Percentiles rank a stretch among this genome's conserved stretches.
These are phyloP conservation scores for Trypanosoma grayi DNA, from an alignment of 208 protist genomes.

Conservation along the genomic window DNA sequence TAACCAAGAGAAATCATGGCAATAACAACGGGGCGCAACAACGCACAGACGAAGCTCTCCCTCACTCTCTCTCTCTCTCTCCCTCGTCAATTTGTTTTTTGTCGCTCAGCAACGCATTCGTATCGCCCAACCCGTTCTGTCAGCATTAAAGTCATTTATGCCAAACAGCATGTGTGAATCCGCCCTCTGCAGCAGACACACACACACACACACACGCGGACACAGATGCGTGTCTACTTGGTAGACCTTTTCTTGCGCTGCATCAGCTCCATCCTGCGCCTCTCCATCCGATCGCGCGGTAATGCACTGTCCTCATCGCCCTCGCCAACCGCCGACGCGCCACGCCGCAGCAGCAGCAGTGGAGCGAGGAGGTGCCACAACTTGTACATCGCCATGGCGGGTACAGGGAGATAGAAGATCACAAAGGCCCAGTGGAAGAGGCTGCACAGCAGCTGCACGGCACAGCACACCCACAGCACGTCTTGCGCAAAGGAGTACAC, in stretches of 20 bases:
- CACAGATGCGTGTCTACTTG: background rate
- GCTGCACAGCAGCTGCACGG: constrained; percentile 70
- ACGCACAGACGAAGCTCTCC: too few relatives aligned
- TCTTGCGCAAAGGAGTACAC: constrained; percentile 84
- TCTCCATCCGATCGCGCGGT: constrained; percentile 54
- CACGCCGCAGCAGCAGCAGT: constrained; percentile 33
- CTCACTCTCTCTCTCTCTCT: background rate
- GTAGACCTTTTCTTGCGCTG: constrained; percentile 54
- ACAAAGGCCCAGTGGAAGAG: constrained; percentile 66
- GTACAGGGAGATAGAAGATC: constrained; percentile 87
- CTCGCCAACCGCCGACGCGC: constrained; percentile 14
- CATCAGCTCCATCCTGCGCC: constrained; percentile 57
- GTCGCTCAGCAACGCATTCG: background rate
- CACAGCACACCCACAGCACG: constrained; percentile 88
- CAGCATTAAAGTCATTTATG: background rate
- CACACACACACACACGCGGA: background rate
- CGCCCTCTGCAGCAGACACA: background rate
- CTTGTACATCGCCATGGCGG: constrained; percentile 72
- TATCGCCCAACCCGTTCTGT: background rate
- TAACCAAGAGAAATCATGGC: background rate
- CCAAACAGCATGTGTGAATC: background rate
- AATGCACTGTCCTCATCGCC: constrained; percentile 1
- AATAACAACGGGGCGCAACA: too few relatives aligned
- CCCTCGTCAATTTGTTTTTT: background rate
- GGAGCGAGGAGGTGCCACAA: constrained; percentile 39